Base-by-base conservation (phyloP, 1,284 basidiomycete genomes). In the Apiotrichum mycotoxinovorans region DNA sequence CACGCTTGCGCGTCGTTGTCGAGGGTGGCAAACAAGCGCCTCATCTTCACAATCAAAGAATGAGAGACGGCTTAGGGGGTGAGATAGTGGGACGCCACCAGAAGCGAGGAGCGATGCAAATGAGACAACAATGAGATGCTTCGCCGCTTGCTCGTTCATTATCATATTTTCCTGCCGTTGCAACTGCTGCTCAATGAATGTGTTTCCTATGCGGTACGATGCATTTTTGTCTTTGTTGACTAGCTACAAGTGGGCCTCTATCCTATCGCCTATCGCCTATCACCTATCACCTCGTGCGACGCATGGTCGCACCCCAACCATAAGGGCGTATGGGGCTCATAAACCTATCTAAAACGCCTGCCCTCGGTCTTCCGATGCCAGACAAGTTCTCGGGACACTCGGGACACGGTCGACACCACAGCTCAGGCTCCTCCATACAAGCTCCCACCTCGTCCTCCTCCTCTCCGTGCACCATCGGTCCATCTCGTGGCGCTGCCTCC, bases 221-320 rank as follows among this genome's bases (percentile, higher is more conserved):
- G 37, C 35, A 50, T 50, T 22, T n/a, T 44, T 40, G 26, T 48
- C 34, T 37, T 15, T 27, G 26, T 23, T 40, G 48, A 38, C 48
- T 48, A 50, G 48, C 48, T 50, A 50, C 48, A 50, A 50, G 23
- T 38, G 35, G 35, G 46, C 8, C 17, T 50, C 48, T 50, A 38
- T 50, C 48, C 3, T 37, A 15, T 34, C 27, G n/a, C n/a, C 9
- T 14, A 42, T n/a, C n/a, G n/a, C n/a, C 41, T 45, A 45, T 45
- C 26, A 27, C 30, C 30, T 30, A 23, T 17, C 46, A 35, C 34
- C 37, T 48, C 47, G 34, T 26, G 48, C 48, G 48, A 40, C 48
- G 11, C 48, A 50, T 40, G 48, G 48, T 40, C 37, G 35, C 35
- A 17, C 25, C 35, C 48, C 46, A 23, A 50, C 48, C 48, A 20